These are phyloP conservation scores for Scheffersomyces segobiensis DNA, from an alignment of 1,139 yeast species.

Conservation along the genomic window DNA sequence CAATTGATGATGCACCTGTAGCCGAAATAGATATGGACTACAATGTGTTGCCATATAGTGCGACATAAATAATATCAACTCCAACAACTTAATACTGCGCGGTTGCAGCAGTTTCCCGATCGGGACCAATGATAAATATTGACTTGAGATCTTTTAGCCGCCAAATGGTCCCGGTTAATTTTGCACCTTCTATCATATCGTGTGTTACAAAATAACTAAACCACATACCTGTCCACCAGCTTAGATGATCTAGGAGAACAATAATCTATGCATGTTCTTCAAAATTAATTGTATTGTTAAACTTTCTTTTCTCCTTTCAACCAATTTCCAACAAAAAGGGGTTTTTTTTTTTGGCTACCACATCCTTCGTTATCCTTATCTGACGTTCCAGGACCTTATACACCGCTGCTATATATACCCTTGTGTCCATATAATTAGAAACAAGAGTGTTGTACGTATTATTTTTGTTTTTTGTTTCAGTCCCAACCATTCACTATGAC, in stretches of 20 bases:
- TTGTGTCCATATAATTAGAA: not conserved
- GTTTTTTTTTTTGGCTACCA: not conserved
- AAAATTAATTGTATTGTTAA: not conserved
- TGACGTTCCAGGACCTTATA: not conserved
- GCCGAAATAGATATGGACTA: not conserved
- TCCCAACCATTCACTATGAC: not conserved
- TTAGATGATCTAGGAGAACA: not conserved
- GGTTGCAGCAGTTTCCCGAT: not conserved
- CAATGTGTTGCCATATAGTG: not conserved
- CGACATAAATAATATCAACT: not conserved
- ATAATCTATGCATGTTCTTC: not conserved
- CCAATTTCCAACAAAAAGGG: not conserved
- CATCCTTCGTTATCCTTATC: not conserved
- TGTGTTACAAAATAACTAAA: not conserved
- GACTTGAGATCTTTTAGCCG: not conserved
- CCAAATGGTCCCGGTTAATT: not conserved
- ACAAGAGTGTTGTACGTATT: not conserved
- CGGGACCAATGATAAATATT: not conserved
- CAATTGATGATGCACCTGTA: not conserved
- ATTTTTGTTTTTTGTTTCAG: not conserved
- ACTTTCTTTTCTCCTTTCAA: not conserved
- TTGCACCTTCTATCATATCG: not conserved
- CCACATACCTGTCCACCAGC: not conserved
- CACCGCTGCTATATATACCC: not conserved
- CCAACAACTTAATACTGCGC: not conserved